Percentiles rank a stretch among this genome's conserved stretches.
These are phyloP conservation scores for Venturiaceae sp. DNA, from an alignment of 2,329 filamentous ascomycete species.

Conservation along the genomic window DNA sequence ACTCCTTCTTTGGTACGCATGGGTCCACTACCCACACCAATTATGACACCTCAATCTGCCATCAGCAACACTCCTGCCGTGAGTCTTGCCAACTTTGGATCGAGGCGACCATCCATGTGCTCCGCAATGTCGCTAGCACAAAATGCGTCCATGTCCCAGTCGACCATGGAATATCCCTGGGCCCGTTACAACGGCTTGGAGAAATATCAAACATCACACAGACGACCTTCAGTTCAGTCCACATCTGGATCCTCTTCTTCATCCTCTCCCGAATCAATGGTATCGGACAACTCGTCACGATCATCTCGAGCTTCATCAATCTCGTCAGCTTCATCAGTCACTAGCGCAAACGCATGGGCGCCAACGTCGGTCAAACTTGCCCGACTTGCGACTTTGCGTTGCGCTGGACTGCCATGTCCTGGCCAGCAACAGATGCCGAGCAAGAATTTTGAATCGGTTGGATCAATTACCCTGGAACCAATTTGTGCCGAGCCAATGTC, in stretches of 20 bases:
- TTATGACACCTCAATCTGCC: conserved; percentile 48
- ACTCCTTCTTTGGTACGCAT: conserved; percentile 47
- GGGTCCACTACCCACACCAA: conserved; percentile 50
- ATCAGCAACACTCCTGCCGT: conserved; percentile 50
- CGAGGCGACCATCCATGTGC: conserved; percentile 47
- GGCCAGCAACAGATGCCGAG: neutral
- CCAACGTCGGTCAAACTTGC: conserved; percentile 39
- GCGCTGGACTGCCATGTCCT: conserved; percentile 7
- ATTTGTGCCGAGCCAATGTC: conserved; percentile 4
- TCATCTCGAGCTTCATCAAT: conserved; percentile 47
- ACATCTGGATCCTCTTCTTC: conserved; percentile 45
- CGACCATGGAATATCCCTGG: conserved; percentile 14
- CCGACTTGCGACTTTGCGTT: conserved; percentile 38
- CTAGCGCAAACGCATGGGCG: conserved; percentile 36
- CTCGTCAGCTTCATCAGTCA: conserved; percentile 39
- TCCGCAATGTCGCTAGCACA: conserved; percentile 49
- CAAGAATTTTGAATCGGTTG: neutral
- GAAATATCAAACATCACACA: conserved; percentile 33
- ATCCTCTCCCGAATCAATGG: conserved; percentile 53
- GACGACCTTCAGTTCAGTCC: conserved; percentile 38
- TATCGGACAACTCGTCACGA: conserved; percentile 48
- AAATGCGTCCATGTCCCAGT: conserved; percentile 44
- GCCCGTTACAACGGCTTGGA: conserved; percentile 25
- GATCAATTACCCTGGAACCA: conserved; percentile 4
- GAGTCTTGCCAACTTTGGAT: conserved; percentile 40